Conservation (phyloP, 1,284 basidiomycete genomes). For the Macrocystidia cucumis region DNA sequence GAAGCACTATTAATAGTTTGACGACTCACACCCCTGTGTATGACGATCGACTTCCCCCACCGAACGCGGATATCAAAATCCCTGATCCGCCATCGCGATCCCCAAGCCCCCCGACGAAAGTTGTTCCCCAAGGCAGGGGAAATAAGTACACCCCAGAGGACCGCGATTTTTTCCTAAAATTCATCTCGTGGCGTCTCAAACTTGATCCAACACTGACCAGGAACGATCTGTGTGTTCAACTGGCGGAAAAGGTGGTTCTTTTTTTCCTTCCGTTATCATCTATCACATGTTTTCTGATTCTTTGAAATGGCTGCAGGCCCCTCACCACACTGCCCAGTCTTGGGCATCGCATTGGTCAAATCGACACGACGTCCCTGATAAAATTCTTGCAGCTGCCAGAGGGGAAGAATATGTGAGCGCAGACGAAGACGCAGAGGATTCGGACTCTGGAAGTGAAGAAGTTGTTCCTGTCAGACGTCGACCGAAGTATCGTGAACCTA, state of each 20-base stretch:
- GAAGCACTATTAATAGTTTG: conserved; percentile 48
- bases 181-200: conserved; percentile 51
- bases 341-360: conserved; percentile 58
- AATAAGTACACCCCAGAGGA: conserved; percentile 60
- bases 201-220: conserved; percentile 42
- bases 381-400: conserved; percentile 46
- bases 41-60: conserved; percentile 40
- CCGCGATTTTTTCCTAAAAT: conserved; percentile 54
- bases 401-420: conserved; percentile 25
- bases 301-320: conserved; percentile 48
- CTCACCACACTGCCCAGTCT: conserved; percentile 48
- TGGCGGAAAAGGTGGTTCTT: conserved; percentile 45
- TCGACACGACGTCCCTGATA: conserved; percentile 55
- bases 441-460: conserved; percentile 16
- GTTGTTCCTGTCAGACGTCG: conserved; percentile 13
- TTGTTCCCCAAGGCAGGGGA: conserved; percentile 38
- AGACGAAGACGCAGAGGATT: conserved; percentile 21
- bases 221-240: conserved; percentile 40
- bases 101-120: conserved; percentile 51
- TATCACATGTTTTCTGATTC: no score
- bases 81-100: conserved; percentile 56
- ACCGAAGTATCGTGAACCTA: conserved; percentile 30
- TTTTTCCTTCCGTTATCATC: conserved; percentile 6
- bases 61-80: conserved; percentile 45
- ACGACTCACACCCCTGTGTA: conserved; percentile 37